Evolutionary conservation across 169 alveolate species (phyloP), one percentile per base, ranked within the genome.

Genomic region (Cryptosporidium canis): DNA sequence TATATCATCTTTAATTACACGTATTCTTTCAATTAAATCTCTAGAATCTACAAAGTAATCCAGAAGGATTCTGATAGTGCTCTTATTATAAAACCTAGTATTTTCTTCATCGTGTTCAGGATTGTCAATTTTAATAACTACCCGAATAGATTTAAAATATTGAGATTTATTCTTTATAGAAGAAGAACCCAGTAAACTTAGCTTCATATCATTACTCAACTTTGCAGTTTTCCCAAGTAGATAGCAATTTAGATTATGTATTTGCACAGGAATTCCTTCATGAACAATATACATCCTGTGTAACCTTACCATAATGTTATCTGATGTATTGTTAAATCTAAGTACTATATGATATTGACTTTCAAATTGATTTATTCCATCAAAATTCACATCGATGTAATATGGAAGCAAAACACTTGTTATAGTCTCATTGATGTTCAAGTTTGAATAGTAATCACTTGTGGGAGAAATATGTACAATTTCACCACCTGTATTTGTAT

Each of bases 341-440:
- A 77, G 41, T 0, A 77, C 87, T 27, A 77, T 56, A 45, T 77
- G 87, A 12, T 33, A 77, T 61, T 77, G 87, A 4, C 58, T 77
- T 63, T 77, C 87, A 77, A 77, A 58, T 33, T 77, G 70, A 4
- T 33, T 77, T n/a, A 77, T 77, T 43, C 87, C 87, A 58, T 77
- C 87, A 21, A 77, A 77, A 43, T 55, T 77, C 12, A 77, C 58
- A 44, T 77, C 87, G 24, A 77, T 12, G 41, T 77, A 77, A 27
- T 56, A 77, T 18, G 87, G 87, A 53, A 70, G 66, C 8, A 70
- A 58, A 48, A 33, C 3, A 14, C 35, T 70, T 29, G 66, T 33
- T 11, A 41, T 11, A 14, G 21, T 41, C 31, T 70, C 58, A 56
- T 44, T 37, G 14, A 77, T 37, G n/a, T 61, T 61, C 14, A 61